Evolutionary conservation across 1,139 yeast genomes (phyloP).

Genomic region (Saccharomycopsis hybrid): DNA sequence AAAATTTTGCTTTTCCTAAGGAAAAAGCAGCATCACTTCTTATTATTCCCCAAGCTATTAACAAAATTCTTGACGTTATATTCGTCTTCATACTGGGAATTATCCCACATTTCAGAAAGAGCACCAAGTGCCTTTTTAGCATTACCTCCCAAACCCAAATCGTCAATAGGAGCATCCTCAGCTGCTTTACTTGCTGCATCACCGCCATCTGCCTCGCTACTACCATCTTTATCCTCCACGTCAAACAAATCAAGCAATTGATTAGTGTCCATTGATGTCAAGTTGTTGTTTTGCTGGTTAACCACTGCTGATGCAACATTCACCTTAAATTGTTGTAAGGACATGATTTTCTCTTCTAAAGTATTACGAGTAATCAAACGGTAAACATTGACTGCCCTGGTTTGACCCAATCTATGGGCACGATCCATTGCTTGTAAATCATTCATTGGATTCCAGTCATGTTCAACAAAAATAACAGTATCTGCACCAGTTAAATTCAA

Average conservation of each 20-base stretch:
- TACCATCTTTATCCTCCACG: slow-evolving; percentile 41
- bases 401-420: slow-evolving; percentile 97
- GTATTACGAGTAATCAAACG: slow-evolving; percentile 89
- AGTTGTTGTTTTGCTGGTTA: slow-evolving; percentile 92
- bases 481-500: slow-evolving; percentile 97
- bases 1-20: too few species aligned
- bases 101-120: slow-evolving; percentile 95
- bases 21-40: too few species aligned
- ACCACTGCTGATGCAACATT: slow-evolving; percentile 95
- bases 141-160: slow-evolving; percentile 55
- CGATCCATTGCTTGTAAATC: slow-evolving; percentile 99
- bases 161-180: slow-evolving; percentile 44
- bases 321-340: slow-evolving; percentile 94
- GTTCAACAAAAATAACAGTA: slow-evolving; percentile 96
- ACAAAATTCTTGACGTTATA: slow-evolving; percentile 90
- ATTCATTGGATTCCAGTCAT: slow-evolving; percentile 99
- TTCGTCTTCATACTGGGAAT: slow-evolving; percentile 92
- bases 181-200: slow-evolving; percentile 33
- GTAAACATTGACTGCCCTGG: slow-evolving; percentile 93
- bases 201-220: slow-evolving; percentile 34
- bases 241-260: slow-evolving; percentile 88
- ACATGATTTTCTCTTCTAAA: slow-evolving; percentile 96
- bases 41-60: slow-evolving; percentile 27
- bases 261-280: slow-evolving; percentile 93
- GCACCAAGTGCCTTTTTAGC: slow-evolving; percentile 77